Base-by-base conservation (phyloP, 148 eudicot species). In the Mesembryanthemum crystallinum region DNA sequence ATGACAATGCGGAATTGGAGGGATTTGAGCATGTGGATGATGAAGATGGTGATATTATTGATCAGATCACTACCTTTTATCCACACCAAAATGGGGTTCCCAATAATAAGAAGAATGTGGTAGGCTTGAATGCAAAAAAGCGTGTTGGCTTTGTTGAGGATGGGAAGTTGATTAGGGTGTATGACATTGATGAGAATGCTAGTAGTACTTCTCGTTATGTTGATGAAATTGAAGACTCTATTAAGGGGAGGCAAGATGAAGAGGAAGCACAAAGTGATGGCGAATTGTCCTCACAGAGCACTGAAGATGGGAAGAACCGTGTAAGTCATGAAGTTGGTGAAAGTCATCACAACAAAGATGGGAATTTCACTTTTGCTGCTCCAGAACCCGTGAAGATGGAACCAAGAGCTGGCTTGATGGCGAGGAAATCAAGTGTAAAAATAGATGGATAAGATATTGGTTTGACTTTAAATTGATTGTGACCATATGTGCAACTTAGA, bases 71-170 rank as follows among this genome's bases (percentile, higher is more conserved):
- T 55, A 72, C 71, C 77, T 76, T 65, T 71, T 49, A 74, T 32
- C 78, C 18, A 5, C 24, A 25, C 55, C 83, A 73, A 49, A 77
- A 76, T 60, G 82, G 82, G 67, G 81, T 60, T 51, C 64, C 78
- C 60, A 43, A 57, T 28, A 80, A 77, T 28, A 80, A 77, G 69
- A 79, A 75, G 73, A 63, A 77, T 23, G 73, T 62, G 74, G 39
- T 29, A 76, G 76, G 69, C 27, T 65, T 82, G 7, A 80, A 82
- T 75, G 82, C 52, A 21, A 86, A 85, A 77, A 90, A 87, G 69
- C 90, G 42, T 42, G 98, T 89, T 78, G 83, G 80, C 55, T 94
- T 90, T 83, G 83, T 78, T 20, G 91, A 91, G 64, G 84, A 88
- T 85, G 89, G 88, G 68, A 84, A 86, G 74, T 68, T 79, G 51